Evolutionary conservation across 2,329 filamentous ascomycete genomes (phyloP).

Genomic region (Neofusicoccum laricinum): DNA sequence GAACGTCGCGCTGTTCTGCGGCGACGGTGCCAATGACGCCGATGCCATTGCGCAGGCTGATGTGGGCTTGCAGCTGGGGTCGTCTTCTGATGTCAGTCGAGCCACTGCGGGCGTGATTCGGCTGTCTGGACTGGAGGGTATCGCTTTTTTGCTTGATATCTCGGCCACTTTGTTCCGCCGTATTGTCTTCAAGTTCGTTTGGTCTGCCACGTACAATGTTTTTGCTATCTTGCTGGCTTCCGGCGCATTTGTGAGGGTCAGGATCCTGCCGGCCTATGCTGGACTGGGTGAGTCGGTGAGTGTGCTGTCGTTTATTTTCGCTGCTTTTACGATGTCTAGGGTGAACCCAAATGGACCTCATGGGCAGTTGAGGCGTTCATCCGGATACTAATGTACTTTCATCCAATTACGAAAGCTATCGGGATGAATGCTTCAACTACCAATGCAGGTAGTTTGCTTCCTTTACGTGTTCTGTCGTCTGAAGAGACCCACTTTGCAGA

Average conservation of each 20-base stretch:
- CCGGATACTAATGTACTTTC: too few relatives aligned
- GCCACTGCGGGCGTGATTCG: slow-evolving; percentile 68
- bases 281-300: slow-evolving; percentile 72
- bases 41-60: slow-evolving; percentile 67
- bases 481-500: too few relatives aligned
- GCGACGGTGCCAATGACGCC: slow-evolving; percentile 78
- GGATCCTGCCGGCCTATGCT: slow-evolving; percentile 62
- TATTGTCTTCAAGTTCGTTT: slow-evolving; percentile 65
- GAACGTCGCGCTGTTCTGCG: slow-evolving; percentile 62
- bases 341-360: too few relatives aligned
- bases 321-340: slow-evolving; percentile 48
- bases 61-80: slow-evolving; percentile 66
- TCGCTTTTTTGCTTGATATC: slow-evolving; percentile 59
- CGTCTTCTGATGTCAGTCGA: slow-evolving; percentile 61
- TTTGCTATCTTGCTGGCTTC: slow-evolving; percentile 65
- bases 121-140: slow-evolving; percentile 54
- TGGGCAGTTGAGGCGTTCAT: too few relatives aligned
- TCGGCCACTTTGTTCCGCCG: slow-evolving; percentile 39
- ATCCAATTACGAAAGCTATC: too few relatives aligned
- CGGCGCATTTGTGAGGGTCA: slow-evolving; percentile 56
- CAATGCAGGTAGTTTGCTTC: too few relatives aligned
- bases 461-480: too few relatives aligned
- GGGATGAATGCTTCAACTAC: too few relatives aligned
- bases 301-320: slow-evolving; percentile 65
- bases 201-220: slow-evolving; percentile 68